Conservation (phyloP, 495 filamentous ascomycete genomes). For the Xylaria cubensis region DNA sequence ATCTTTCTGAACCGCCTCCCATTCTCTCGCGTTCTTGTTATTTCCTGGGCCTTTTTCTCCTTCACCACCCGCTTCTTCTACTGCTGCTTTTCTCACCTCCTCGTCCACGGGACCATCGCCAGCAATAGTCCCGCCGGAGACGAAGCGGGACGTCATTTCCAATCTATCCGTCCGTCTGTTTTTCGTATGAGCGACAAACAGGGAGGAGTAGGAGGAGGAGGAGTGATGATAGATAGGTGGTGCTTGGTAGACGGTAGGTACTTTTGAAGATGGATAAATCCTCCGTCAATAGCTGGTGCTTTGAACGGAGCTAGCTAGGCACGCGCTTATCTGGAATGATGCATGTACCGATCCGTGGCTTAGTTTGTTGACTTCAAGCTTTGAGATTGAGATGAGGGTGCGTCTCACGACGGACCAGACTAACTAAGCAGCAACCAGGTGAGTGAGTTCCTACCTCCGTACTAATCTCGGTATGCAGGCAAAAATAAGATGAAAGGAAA, state of each 20-base stretch:
- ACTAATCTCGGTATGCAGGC: neutral
- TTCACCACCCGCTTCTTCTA: neutral
- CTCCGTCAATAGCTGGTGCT: no score
- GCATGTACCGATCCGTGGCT: neutral
- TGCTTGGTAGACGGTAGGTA: no score
- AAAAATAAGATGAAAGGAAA: neutral
- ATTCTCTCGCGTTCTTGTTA: constrained; percentile 59
- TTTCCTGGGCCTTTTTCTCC: constrained; percentile 51
- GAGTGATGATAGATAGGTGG: neutral
- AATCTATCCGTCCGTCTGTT: no score
- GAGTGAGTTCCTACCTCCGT: neutral
- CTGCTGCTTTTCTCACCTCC: neutral
- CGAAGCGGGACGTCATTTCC: constrained; percentile 84
- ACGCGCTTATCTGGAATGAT: neutral
- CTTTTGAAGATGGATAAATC: no score
- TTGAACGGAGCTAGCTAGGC: neutral
- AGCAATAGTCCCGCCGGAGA: constrained; percentile 81
- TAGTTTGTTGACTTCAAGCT: neutral
- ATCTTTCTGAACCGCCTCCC: constrained; percentile 77
- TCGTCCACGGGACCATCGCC: constrained; percentile 37
- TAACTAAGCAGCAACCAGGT: neutral
- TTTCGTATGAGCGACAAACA: no score
- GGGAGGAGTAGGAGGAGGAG: neutral
- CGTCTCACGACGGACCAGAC: neutral
- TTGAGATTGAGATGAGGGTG: neutral